A percentile compares a stretch with the other conserved stretches of the same genome.
These are phyloP conservation scores for Eimeria maxima DNA, from an alignment of 169 alveolate species.

Conservation along the genomic window DNA sequence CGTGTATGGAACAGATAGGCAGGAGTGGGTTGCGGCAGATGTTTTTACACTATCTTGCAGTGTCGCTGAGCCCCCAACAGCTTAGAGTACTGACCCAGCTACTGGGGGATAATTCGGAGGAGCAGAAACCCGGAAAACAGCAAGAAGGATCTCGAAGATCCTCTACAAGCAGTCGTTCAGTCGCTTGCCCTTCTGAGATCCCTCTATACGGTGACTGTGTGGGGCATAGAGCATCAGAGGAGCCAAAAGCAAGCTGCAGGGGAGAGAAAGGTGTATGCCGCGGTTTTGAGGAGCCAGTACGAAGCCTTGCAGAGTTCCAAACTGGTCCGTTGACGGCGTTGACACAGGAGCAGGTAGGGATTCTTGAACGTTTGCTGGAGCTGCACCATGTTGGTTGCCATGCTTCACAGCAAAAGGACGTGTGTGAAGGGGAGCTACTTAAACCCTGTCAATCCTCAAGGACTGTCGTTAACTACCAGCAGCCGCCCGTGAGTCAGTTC, in stretches of 20 bases:
- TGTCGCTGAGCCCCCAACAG: conserved; percentile 2
- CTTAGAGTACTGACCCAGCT: not conserved
- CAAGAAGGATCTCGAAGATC: not conserved
- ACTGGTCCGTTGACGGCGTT: not conserved
- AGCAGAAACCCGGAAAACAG: not conserved
- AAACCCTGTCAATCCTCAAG: not conserved
- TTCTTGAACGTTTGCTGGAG: conserved; percentile 1
- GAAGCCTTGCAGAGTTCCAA: not conserved
- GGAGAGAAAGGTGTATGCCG: not conserved
- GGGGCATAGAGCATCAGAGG: not conserved
- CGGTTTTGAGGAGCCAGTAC: not conserved
- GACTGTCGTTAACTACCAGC: not conserved
- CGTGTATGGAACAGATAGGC: not conserved
- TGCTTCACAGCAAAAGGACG: conserved; percentile 5
- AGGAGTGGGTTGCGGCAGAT: conserved; percentile 3
- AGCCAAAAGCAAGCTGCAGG: not conserved
- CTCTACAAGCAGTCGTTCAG: not conserved
- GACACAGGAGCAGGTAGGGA: not conserved
- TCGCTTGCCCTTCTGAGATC: not conserved
- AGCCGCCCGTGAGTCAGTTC: not conserved
- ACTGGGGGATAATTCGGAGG: not conserved
- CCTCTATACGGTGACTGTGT: not conserved
- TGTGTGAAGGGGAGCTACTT: not conserved
- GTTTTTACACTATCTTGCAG: not conserved
- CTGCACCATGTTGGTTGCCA: conserved; percentile 1